Percentiles rank a stretch among this genome's conserved stretches.
Conservation (phyloP, 305 asterid genomes). For the Nicotiana rustica region DNA sequence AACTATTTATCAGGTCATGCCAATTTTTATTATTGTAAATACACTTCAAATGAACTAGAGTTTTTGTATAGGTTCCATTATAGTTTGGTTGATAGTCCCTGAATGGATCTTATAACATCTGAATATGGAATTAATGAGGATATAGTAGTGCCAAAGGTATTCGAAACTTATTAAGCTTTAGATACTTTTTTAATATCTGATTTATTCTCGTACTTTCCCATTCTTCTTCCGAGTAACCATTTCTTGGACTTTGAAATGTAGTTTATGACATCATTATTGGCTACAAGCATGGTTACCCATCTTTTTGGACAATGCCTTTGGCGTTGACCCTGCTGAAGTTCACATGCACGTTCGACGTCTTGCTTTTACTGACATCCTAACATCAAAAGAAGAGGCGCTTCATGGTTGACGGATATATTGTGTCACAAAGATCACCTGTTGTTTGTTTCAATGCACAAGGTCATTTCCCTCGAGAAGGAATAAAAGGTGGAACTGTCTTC, state of each 20-base stretch:
- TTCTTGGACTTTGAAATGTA: constrained; percentile 38
- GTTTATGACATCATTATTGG: constrained; percentile 91
- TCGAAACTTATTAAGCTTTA: no score
- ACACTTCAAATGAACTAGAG: no score
- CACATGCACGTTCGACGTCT: constrained; percentile 76
- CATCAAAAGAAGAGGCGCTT: constrained; percentile 53
- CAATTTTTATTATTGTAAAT: no score
- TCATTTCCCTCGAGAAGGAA: constrained; percentile 65
- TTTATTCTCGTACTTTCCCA: neutral
- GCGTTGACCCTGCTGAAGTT: constrained; percentile 58
- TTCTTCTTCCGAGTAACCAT: neutral
- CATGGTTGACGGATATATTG: constrained; percentile 80
- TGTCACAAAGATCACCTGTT: constrained; percentile 70
- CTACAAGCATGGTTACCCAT: constrained; percentile 70
- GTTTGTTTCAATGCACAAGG: constrained; percentile 50
- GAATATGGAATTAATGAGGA: no score
- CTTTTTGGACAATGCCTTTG: constrained; percentile 75
- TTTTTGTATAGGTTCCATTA: no score
- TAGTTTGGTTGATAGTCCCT: constrained; percentile 8
- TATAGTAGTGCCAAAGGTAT: neutral
- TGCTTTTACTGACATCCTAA: constrained; percentile 57
- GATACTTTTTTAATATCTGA: no score
- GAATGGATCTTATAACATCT: no score
- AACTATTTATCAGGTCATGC: no score
- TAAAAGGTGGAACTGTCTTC: constrained; percentile 61